Evolutionary conservation across 2,329 filamentous ascomycete genomes (phyloP).

Genomic region (Aspergillus carbonarius): DNA sequence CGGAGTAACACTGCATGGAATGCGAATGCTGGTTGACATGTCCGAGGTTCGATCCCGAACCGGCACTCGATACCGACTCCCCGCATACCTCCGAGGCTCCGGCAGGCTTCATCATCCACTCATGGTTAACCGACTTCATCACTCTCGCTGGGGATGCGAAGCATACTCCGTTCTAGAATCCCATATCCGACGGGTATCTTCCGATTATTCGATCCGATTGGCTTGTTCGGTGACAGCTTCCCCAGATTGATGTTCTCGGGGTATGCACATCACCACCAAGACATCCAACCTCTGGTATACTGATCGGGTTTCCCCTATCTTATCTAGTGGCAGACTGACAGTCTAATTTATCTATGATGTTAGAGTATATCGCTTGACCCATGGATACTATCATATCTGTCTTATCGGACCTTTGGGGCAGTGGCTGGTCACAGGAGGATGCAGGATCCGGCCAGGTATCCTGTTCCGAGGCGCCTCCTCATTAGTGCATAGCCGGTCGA

Average conservation of each 20-base stretch:
- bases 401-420: neutral
- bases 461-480: neutral
- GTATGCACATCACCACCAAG: neutral
- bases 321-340: neutral
- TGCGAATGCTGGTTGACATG: too few relatives aligned
- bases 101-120: neutral
- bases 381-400: neutral
- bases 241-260: neutral
- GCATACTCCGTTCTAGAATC: neutral
- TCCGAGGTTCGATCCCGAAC: too few relatives aligned
- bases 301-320: neutral
- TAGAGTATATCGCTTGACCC: too few relatives aligned
- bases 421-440: neutral
- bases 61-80: neutral
- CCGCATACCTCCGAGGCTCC: neutral
- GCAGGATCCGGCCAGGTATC: neutral
- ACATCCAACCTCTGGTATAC: neutral
- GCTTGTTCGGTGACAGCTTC: neutral
- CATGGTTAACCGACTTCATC: neutral
- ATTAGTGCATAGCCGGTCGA: neutral
- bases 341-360: too few relatives aligned
- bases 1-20: too few relatives aligned
- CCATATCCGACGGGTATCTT: neutral
- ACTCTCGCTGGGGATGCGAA: neutral
- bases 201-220: neutral